A percentile compares a stretch with the other conserved stretches of the same genome.
Evolutionary conservation across 805 yeast species (phyloP).

Genomic region (Priceomyces castillae): DNA sequence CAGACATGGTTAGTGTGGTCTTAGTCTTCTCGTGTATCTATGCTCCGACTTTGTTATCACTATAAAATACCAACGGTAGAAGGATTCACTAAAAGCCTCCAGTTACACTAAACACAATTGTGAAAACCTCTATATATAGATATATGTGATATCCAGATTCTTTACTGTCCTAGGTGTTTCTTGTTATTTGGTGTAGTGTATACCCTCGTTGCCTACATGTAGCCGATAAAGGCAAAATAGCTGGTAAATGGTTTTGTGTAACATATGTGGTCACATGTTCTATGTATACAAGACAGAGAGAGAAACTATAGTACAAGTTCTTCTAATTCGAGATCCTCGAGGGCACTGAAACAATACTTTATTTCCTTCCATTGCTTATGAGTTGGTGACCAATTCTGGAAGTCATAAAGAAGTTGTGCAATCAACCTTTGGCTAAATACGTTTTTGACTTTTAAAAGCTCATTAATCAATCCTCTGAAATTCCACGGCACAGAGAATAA

Average conservation of each 20-base stretch:
- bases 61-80: not conserved
- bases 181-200: not conserved
- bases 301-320: conserved; percentile 16
- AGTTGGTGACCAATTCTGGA: conserved; percentile 28
- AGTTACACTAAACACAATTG: not conserved
- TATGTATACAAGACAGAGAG: not conserved
- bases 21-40: not conserved
- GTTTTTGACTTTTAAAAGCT: conserved; percentile 30
- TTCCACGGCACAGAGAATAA: conserved; percentile 33
- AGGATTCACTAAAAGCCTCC: not conserved
- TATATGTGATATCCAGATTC: not conserved
- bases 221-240: not conserved
- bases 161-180: not conserved
- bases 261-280: conserved; percentile 2
- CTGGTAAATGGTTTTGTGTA: conserved; percentile 1
- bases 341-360: conserved; percentile 31
- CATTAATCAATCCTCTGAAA: conserved; percentile 35
- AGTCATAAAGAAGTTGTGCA: conserved; percentile 22
- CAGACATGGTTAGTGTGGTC: conserved; percentile 15
- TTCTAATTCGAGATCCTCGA: conserved; percentile 28
- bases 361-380: conserved; percentile 31
- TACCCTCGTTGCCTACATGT: conserved; percentile 2
- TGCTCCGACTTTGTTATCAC: not conserved
- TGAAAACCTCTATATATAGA: not conserved
- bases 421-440: conserved; percentile 24